Base-by-base conservation (phyloP, 148 eudicot species). In the Nyssa sinensis region DNA sequence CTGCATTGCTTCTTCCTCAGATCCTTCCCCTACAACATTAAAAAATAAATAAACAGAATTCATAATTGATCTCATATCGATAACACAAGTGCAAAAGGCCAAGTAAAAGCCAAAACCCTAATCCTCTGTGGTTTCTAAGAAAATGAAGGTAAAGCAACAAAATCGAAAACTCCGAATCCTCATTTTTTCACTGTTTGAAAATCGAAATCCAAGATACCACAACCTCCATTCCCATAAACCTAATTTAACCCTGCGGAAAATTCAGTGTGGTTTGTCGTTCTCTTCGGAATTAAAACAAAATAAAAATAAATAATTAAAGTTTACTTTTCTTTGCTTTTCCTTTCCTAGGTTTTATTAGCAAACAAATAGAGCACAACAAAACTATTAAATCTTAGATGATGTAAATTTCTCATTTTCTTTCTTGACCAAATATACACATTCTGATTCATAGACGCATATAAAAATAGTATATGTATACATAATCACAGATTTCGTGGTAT, bases 1-100 rank as follows among this genome's bases (percentile, higher is more conserved):
- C 85, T 91, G 88, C 91, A 87, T 84, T 67, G 79, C 83, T 74
- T 86, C 95, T 67, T 85, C 96, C 41, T 87, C 91, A 47, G 70
- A 69, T 66, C 85, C 96, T 74, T 91, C 96, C 77, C 84, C 96
- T 91, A 69, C 74, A 76, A 27, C 80, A 71, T 67, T 44, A 44
- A n/a, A n/a, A n/a, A n/a, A n/a, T 2, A 73, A 27, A n/a, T 51
- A 55, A 59, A 74, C 14, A 75, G 37, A 28, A n/a, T n/a, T 60
- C 24, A 68, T 19, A 16, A 29, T 62, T 29, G 12, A 37, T 21
- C 64, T 44, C 41, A 67, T 17, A 25, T 24, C 32, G 13, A 72
- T 39, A 8, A 9, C 19, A 47, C 1, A 2, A 6, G n/a, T 41
- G 17, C 25, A 30, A n/a, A n/a, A n/a, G n/a, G n/a, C n/a, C n/a